Base-by-base conservation (phyloP, 345 rosid species). In the Pistacia vera region DNA sequence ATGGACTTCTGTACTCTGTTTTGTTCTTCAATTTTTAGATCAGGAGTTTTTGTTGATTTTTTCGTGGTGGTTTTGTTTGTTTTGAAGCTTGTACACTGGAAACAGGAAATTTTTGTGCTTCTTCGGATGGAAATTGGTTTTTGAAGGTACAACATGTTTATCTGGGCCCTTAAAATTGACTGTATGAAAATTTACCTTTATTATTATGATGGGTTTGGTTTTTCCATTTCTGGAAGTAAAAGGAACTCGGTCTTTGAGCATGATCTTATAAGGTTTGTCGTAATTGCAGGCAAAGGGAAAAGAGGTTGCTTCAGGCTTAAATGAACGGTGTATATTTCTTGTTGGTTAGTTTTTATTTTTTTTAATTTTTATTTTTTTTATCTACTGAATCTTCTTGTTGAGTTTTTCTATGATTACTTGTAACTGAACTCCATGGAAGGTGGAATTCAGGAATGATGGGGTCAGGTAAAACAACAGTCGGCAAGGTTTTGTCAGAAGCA, bases 391-490 rank as follows among this genome's bases (percentile, higher is more conserved):
- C 60, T 55, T 57, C 49, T 56, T 22, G 10, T 28, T 41, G 41
- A 61, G 12, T 70, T 28, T 8, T 4, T 60, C 46, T 8, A 4
- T 63, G 58, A 64, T 69, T 74, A 10, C 11, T 25, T 60, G 62
- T 55, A 71, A 65, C 72, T 63, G 51, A 25, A 52, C 66, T 68
- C 20, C n/a, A 8, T 10, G 18, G 72, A 57, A 5, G 48, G 38
- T 44, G 60, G 68, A 46, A 66, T 73, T 33, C 73, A 85, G 90
- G 90, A 76, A 79, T 87, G 88, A 87, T 87, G 90, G 90, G 90
- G 7, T 85, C 88, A 5, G 90, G 90, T 57, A 87, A 87, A 80
- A 77, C 88, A 16, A 85, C 90, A 1, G 86, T 85, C 0, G 90
- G 88, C 18, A 76, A 83, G 76, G 66, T 87, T 79, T 73, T 87